These are phyloP conservation scores for Diplocarpon rosae DNA, from an alignment of 2,329 filamentous ascomycete species.

Conservation along the genomic window DNA sequence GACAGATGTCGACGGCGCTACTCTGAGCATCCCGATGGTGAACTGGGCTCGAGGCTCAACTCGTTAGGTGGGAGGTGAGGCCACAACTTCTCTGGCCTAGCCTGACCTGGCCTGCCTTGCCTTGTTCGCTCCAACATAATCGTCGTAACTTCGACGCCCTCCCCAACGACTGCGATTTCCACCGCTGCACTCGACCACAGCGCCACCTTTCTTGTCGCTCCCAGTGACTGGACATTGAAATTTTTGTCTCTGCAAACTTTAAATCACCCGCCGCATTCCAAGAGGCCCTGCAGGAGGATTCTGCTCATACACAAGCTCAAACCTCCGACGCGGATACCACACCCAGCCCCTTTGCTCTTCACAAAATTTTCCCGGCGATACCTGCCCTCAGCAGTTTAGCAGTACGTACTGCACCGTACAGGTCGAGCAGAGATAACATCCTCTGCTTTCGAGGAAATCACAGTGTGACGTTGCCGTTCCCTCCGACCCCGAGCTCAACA, in stretches of 20 bases:
- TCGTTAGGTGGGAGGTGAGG: slow-evolving; percentile 1
- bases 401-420: not conserved
- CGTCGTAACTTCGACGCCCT: not conserved
- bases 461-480: not conserved
- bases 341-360: not conserved
- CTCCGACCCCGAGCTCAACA: not conserved
- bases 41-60: not conserved
- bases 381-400: not conserved
- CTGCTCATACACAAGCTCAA: not conserved
- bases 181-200: no score
- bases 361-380: slow-evolving; percentile 1
- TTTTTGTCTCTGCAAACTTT: slow-evolving; percentile 6
- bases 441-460: not conserved
- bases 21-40: slow-evolving; percentile 4
- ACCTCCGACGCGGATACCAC: slow-evolving; percentile 1
- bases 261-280: slow-evolving; percentile 8
- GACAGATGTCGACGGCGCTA: slow-evolving; percentile 4
- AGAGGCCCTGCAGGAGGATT: not conserved
- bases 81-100: slow-evolving; percentile 5
- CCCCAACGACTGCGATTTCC: not conserved
- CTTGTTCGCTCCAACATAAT: not conserved
- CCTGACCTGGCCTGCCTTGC: not conserved
- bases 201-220: not conserved
- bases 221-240: slow-evolving; percentile 1
- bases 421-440: not conserved